Evolutionary conservation across 164 flowering plant species (phyloP).

Genomic region (Umbilicus rupestris): DNA sequence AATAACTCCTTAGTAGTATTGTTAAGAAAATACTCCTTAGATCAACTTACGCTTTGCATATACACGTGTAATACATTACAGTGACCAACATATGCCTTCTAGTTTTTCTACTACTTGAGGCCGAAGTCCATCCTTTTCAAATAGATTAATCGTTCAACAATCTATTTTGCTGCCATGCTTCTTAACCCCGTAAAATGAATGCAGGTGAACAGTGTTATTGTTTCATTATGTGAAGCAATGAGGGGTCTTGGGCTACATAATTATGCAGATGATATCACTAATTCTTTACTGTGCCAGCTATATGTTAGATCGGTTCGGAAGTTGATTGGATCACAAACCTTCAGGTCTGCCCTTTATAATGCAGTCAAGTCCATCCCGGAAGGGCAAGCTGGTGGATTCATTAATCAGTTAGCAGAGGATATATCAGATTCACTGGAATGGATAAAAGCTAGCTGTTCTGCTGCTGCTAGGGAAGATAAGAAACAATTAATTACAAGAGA

Average conservation of each 20-base stretch:
- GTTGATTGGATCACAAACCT: slow-evolving; percentile 44
- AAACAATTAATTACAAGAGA: slow-evolving; percentile 11
- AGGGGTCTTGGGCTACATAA: slow-evolving; percentile 28
- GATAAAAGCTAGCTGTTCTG: slow-evolving; percentile 33
- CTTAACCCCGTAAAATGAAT: slow-evolving; percentile 13
- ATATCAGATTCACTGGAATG: slow-evolving; percentile 60
- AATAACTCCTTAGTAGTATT: background rate
- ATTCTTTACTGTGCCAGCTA: slow-evolving; percentile 20
- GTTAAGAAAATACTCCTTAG: background rate
- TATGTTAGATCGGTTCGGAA: slow-evolving; percentile 39
- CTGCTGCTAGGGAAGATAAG: slow-evolving; percentile 16
- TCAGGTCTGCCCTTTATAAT: slow-evolving; percentile 39
- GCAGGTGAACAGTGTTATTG: slow-evolving; percentile 57
- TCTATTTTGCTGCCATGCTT: background rate
- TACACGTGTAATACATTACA: too few species aligned
- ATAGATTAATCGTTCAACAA: background rate
- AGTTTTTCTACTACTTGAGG: background rate
- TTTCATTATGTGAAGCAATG: slow-evolving; percentile 62
- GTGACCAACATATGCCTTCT: too few species aligned
- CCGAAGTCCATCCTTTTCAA: background rate
- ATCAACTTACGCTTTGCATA: too few species aligned
- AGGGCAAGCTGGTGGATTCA: slow-evolving; percentile 69
- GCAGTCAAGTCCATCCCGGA: slow-evolving; percentile 70
- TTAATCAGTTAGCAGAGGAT: slow-evolving; percentile 44
- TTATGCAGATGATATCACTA: slow-evolving; percentile 18